Evolutionary conservation across 2,329 filamentous ascomycete genomes (phyloP), one percentile per base, ranked within the genome.

Genomic region (Penicillium sp.): DNA sequence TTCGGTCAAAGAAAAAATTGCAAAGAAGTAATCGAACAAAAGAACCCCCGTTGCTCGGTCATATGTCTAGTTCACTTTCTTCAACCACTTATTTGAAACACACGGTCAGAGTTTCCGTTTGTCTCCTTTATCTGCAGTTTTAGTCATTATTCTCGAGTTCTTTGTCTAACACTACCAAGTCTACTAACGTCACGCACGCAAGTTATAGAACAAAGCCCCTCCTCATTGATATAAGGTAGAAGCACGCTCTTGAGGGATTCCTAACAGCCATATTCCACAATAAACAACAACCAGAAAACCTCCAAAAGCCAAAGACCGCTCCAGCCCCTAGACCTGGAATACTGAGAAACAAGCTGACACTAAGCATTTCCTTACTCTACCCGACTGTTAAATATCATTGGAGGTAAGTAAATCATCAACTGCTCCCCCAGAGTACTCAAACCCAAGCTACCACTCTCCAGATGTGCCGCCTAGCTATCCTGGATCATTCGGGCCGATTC

Each of bases 401-500:
- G 27, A 49, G 46, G 27, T 49, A 49, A 31, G 9, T 31, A 9
- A 27, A n/a, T 13, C 19, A n/a, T 7, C 22, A 13, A 10, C 4
- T 40, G 6, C 19, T 7, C n/a, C 18, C 14, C n/a, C 18, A 3
- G 19, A 3, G 0, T 1, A 13, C 2, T 49, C 6, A 22, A 18
- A 16, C n/a, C 13, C 19, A 18, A 31, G 24, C 33, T 51, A 27
- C 39, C 10, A 2, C 3, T 0, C 14, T 22, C 14, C 13, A 50
- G 47, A 62, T 62, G 60, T 61, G 60, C 19, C 33, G 37, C 7
- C 40, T 61, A 10, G 40, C 52, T 9, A 35, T 61, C 39, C 33
- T 54, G 6, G 54, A 62, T 18, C 37, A 59, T 24, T 56, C 60
- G 11, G 43, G 54, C 36, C n/a, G 16, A 18, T 44, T 40, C 16